Evolutionary conservation across 2,329 filamentous ascomycete species (phyloP).

Genomic region (Dothiorella sarmentorum): DNA sequence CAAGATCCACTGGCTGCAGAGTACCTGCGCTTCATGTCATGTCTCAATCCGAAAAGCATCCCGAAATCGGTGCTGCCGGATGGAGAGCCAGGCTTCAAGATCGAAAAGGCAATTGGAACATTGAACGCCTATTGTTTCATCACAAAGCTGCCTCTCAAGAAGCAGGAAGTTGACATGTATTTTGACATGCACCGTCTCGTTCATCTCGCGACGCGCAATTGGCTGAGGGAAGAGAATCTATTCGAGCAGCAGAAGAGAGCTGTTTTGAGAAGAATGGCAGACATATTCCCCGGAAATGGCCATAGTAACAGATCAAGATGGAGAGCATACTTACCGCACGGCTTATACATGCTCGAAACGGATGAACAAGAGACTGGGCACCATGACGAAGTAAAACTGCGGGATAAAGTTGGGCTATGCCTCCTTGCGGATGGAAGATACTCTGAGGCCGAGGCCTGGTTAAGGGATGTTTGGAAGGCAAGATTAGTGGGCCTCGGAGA

Average conservation of each 20-base stretch:
- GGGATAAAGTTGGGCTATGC: no score
- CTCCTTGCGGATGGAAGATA: no score
- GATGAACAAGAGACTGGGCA: no score
- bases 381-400: no score
- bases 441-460: no score
- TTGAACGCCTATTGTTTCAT: constrained; percentile 35
- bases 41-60: constrained; percentile 24
- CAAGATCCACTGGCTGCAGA: constrained; percentile 31
- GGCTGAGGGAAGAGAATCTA: not conserved
- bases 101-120: constrained; percentile 31
- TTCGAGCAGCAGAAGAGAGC: not conserved
- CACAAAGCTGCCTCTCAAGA: no score
- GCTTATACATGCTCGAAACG: constrained; percentile 12
- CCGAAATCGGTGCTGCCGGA: constrained; percentile 32
- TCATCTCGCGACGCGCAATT: constrained; percentile 27
- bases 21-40: constrained; percentile 34
- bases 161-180: constrained; percentile 6
- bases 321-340: constrained; percentile 12
- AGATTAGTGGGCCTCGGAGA: no score
- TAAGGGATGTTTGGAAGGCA: no score
- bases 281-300: constrained; percentile 9
- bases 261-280: constrained; percentile 11
- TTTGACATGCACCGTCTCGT: constrained; percentile 36
- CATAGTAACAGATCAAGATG: constrained; percentile 11
- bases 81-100: constrained; percentile 21